These are phyloP conservation scores for Stemphylium vesicarium DNA, from an alignment of 2,329 filamentous ascomycete species.

Conservation along the genomic window DNA sequence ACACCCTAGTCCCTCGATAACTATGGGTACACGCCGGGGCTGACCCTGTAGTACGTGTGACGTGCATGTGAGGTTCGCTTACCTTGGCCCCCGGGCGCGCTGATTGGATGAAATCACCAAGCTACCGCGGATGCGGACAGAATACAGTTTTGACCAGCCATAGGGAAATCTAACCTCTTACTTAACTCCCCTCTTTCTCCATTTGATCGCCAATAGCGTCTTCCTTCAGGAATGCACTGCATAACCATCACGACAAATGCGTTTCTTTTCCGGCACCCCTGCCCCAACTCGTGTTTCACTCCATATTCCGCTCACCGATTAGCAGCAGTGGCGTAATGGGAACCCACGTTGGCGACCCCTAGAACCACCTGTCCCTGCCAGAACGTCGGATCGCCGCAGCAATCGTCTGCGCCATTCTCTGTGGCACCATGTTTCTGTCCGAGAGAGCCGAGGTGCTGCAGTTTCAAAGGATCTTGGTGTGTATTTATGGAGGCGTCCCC, in stretches of 20 bases:
- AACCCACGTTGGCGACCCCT: not conserved
- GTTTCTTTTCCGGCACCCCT: slow-evolving; percentile 1
- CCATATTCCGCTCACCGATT: slow-evolving; percentile 20
- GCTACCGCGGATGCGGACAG: slow-evolving; percentile 8
- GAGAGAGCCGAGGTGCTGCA: not conserved
- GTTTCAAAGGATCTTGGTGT: not conserved
- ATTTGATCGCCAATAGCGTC: slow-evolving; percentile 5
- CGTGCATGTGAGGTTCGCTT: slow-evolving; percentile 19
- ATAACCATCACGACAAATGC: not conserved
- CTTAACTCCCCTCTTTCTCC: not conserved
- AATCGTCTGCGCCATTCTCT: slow-evolving; percentile 3
- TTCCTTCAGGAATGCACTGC: not conserved
- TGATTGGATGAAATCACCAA: slow-evolving; percentile 5
- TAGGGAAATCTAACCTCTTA: slow-evolving; percentile 13
- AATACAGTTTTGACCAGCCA: slow-evolving; percentile 2
- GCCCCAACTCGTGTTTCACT: slow-evolving; percentile 8
- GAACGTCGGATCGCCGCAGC: slow-evolving; percentile 6
- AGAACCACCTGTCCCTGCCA: slow-evolving; percentile 1
- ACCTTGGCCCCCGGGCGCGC: not conserved
- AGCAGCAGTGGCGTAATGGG: slow-evolving; percentile 2
- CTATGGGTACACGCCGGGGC: slow-evolving; percentile 13
- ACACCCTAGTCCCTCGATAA: slow-evolving; percentile 3
- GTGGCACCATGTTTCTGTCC: not conserved
- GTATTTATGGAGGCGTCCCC: not conserved
- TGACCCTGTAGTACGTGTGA: slow-evolving; percentile 19